Base-by-base conservation (phyloP, 208 protist species). In the Naegleria lovaniensis region DNA sequence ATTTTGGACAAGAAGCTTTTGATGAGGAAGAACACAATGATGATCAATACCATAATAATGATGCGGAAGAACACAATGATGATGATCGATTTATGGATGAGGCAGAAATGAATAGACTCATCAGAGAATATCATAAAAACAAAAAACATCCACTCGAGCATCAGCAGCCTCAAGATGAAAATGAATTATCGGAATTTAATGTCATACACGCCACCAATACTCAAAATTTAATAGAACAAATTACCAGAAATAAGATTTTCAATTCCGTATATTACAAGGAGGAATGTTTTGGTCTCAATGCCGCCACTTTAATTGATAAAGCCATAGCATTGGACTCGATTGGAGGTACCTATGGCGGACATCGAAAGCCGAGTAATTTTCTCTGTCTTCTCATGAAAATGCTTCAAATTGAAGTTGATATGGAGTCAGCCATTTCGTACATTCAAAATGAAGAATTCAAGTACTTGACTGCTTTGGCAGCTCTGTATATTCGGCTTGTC, bases 351-450 rank as follows among this genome's bases (percentile, higher is more conserved):
- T 98, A 93, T 90, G 96, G 96, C 7, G 96, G 95, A 13, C 95
- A 89, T 52, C 85, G 93, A n/a, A 95, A 96, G 89, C 95, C 97
- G 0, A 96, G 95, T 0, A 89, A 92, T 38, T 98, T 98, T 91
- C 87, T 98, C 7, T 97, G 96, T 93, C 92, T 98, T 29, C 83
- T 96, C 16, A 92, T 97, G 38, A 97, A 97, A 90, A 93, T 97
- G 94, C 85, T 98, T 1, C 95, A 97, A 83, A 93, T 97, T 29
- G 92, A 96, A 88, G 95, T 95, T 4, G 93, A 97, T 5, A 93
- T 93, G 36, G 97, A 98, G 38, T 98, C 97, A 89, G 91, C 97
- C 67, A 22, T 95, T 41, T 95, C 96, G 84, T 97, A 96, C 91
- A 97, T 98, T 79, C 94, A 93, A 22, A 95, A 98, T 91, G 92